Base-by-base conservation (phyloP, 306 rosid genomes). In the Cucurbita pepo region DNA sequence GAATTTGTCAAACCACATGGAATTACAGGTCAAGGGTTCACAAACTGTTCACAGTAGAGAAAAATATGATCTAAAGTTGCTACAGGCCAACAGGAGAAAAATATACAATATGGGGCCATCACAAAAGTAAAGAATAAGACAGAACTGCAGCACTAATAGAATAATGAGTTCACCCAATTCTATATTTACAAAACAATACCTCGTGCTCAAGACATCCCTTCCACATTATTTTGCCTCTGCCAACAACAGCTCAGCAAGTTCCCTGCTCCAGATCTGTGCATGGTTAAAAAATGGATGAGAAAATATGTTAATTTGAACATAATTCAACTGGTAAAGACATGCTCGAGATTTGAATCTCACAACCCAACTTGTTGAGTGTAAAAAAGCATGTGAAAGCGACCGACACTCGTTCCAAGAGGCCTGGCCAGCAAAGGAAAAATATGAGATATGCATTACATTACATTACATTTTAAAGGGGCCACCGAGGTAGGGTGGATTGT, bases 361-460 rank as follows among this genome's bases (percentile, higher is more conserved):
- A 43, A 43, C 9, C 45, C 45, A 2, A 47, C 15, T 47, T 47
- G 5, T 11, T 47, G 16, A 47, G 11, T 14, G 16, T 47, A 48
- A 48, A 14, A 48, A 73, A 41, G 65, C 62, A 70, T 34, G 76
- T 72, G 81, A 80, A 84, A 84, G 79, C 77, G 84, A 84, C 96
- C 80, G 83, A 80, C 91, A 83, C 80, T 60, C 11, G 74, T 82
- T 74, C 69, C 78, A 48, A 57, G 54, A 37, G 56, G 18, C n/a
- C 72, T 47, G n/a, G 18, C 36, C 72, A 67, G 37, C 72, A 47
- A 67, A 67, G 47, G 34, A 40, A 57, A 56, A 40, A 6, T 12
- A 57, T 7, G 50, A 21, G 74, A 25, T 40, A 8, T n/a, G 56
- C 34, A 52, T 41, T 21, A 40, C 25, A 53, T 43, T 25, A 25